These are phyloP conservation scores for Aulographum hederae DNA, from an alignment of 2,329 filamentous ascomycete species.

Conservation along the genomic window DNA sequence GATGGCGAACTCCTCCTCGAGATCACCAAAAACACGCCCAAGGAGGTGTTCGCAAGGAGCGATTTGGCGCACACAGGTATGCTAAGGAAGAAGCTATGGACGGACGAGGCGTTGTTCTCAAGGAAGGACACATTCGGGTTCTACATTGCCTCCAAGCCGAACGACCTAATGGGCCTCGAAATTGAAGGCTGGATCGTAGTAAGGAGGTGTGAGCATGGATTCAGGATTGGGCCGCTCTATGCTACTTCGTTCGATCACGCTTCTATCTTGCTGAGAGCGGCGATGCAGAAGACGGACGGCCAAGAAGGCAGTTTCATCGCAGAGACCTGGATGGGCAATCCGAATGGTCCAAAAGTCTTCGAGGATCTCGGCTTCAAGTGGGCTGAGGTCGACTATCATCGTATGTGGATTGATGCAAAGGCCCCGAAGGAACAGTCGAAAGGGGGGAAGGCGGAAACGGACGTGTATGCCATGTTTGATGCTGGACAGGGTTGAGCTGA, in stretches of 20 bases:
- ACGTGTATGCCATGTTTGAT: slow-evolving; percentile 18
- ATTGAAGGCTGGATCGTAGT: slow-evolving; percentile 13
- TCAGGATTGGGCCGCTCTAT: slow-evolving; percentile 18
- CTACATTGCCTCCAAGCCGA: no score
- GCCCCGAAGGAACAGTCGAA: slow-evolving; percentile 14
- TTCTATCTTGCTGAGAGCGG: slow-evolving; percentile 9
- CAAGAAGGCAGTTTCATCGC: slow-evolving; percentile 11
- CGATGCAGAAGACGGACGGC: slow-evolving; percentile 10
- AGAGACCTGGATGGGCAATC: slow-evolving; percentile 17
- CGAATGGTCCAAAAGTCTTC: slow-evolving; percentile 12
- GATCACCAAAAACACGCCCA: slow-evolving; percentile 10
- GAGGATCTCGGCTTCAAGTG: slow-evolving; percentile 14
- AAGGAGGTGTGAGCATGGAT: slow-evolving; percentile 14
- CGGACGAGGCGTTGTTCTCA: slow-evolving; percentile 10
- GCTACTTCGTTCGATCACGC: slow-evolving; percentile 12
- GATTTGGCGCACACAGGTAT: slow-evolving; percentile 16
- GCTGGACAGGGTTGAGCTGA: slow-evolving; percentile 14
- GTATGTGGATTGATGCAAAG: slow-evolving; percentile 18
- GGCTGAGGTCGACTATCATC: slow-evolving; percentile 14
- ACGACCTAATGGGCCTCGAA: neutral
- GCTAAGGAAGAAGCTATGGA: slow-evolving; percentile 14
- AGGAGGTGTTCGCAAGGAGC: slow-evolving; percentile 8
- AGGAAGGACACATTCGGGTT: slow-evolving; percentile 13
- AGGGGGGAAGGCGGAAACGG: slow-evolving; percentile 12
- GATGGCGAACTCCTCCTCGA: slow-evolving; percentile 8